Percentiles rank a stretch among this genome's conserved stretches.
Conservation (phyloP, 495 filamentous ascomycete genomes). For the Glarea lozoyensis region DNA sequence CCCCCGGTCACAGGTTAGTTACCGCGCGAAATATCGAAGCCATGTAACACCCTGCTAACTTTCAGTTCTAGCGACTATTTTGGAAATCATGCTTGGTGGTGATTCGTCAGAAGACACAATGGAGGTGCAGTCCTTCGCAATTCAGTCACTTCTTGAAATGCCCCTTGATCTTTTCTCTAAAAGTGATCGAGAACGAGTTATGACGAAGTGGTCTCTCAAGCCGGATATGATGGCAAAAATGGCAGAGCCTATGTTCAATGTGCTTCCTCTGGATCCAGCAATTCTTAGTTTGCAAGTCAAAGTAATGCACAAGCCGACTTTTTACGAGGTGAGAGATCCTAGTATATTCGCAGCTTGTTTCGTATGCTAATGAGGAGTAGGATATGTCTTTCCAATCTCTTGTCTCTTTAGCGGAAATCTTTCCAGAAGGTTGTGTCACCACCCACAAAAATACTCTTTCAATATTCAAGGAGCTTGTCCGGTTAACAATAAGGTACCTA, state of each 20-base stretch:
- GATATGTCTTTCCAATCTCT: conserved; percentile 29
- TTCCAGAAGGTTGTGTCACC: conserved; percentile 5
- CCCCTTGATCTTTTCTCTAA: conserved; percentile 21
- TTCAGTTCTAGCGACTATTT: conserved; percentile 8
- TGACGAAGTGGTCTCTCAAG: conserved; percentile 15
- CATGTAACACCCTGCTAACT: not conserved
- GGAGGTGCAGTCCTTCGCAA: conserved; percentile 5
- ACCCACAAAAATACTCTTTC: conserved; percentile 14
- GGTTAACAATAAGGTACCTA: conserved; percentile 24
- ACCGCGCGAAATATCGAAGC: not conserved
- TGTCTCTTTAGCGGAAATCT: conserved; percentile 20
- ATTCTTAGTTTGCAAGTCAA: conserved; percentile 37
- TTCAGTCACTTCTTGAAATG: conserved; percentile 10
- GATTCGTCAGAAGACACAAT: conserved; percentile 8
- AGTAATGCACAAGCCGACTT: conserved; percentile 37
- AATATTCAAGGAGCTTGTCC: conserved; percentile 23
- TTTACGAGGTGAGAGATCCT: conserved; percentile 34
- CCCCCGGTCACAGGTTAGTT: conserved; percentile 7
- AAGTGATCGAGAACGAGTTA: conserved; percentile 28
- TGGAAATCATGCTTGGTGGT: conserved; percentile 13
- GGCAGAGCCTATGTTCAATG: not conserved
- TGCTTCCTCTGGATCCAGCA: conserved; percentile 8
- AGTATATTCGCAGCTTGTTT: not conserved
- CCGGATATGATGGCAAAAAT: not conserved
- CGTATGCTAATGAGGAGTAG: conserved; percentile 11